Base-by-base conservation (phyloP, 2,329 filamentous ascomycete species). In the Gnomoniopsis sp. region DNA sequence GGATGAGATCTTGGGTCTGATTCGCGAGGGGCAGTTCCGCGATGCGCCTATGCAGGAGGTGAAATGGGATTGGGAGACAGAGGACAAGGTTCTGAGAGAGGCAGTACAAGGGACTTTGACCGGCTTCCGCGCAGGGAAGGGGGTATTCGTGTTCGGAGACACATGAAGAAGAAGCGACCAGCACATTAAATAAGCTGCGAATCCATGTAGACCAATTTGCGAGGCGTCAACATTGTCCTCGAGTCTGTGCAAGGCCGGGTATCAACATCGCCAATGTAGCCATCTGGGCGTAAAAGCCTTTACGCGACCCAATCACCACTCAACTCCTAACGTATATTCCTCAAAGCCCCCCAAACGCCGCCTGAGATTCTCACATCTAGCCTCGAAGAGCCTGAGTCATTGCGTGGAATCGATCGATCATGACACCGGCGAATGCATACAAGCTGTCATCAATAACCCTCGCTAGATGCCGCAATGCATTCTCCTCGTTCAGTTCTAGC, bases 391-490 rank as follows among this genome's bases (percentile, higher is more conserved):
- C 89, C 77, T 99, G 95, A 62, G 96, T 90, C 76, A 96, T 87
- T 66, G 93, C 92, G 76, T 99, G 95, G 65, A 98, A 78, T 67
- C 91, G 88, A 77, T 99, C 95, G 77, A 99, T 97, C 43, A 98
- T 89, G 3, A 96, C 91, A 0, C 93, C 92, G 66, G 96, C 93
- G 67, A 96, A 87, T 49, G 92, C 92, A 72, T 90, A 93, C 63
- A 95, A 82, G 63, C 91, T 93, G 70, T 96, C 92, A 66, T 95
- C 90, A 69, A 99, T 96, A 60, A 98, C 82, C 62, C 89, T 85
- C 67, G 96, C 93, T 71, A 98, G 89, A 71, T 93, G 87, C 53
- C 90, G 78, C 60, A 96, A 89, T 1, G 95, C 93, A 69, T 98
- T 93, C 69, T 96, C 93, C 72, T 99, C 95, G 50, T 82, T 89